Percentiles rank a stretch among this genome's conserved stretches.
phyloP scores from a whole-genome alignment of 2,329 filamentous ascomycete species.

The Fusarium marasasianum region DNA sequence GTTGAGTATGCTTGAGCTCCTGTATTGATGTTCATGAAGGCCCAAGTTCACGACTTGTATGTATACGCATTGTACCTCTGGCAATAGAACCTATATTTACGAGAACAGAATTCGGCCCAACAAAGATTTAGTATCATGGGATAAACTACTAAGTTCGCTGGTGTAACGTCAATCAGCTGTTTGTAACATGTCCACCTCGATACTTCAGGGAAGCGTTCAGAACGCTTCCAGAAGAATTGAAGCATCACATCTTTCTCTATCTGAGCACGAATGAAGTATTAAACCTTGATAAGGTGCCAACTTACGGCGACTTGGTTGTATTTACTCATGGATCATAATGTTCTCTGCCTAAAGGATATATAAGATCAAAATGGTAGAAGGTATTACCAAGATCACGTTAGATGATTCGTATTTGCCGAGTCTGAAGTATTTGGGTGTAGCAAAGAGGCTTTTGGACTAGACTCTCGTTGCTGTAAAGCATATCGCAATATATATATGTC shows the following conservation, averaged over 20 bases:
- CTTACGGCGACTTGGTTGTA: background rate
- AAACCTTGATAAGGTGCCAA: background rate
- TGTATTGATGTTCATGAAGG: background rate
- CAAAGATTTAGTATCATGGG: background rate
- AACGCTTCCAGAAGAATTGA: background rate
- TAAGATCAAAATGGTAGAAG: background rate
- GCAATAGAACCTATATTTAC: background rate
- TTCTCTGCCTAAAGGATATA: background rate
- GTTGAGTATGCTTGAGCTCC: background rate
- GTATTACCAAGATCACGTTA: background rate
- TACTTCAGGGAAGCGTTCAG: background rate
- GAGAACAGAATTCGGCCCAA: background rate
- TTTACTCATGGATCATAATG: background rate
- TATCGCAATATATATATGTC: background rate
- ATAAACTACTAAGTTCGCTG: background rate
- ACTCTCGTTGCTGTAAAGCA: background rate
- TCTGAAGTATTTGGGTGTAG: background rate
- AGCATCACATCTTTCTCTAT: background rate
- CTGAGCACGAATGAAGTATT: background rate
- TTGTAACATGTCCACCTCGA: background rate
- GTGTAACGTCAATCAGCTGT: background rate
- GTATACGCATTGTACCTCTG: background rate
- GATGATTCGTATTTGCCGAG: background rate
- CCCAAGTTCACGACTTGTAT: background rate
- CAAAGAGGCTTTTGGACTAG: background rate